phyloP scores from a whole-genome alignment of 345 rosid species.

The Boechera retrofracta region DNA sequence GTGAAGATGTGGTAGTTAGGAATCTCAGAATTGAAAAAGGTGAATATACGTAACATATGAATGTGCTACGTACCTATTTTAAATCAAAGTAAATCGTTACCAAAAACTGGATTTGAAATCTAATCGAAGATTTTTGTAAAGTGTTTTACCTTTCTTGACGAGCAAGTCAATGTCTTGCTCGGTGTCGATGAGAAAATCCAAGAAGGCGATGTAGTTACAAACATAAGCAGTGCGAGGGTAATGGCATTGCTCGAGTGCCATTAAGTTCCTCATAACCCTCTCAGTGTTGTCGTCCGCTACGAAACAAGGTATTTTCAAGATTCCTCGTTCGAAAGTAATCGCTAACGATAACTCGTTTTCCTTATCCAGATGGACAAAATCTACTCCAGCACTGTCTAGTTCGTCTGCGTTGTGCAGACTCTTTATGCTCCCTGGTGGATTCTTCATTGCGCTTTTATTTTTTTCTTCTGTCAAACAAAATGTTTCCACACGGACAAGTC shows the following conservation, averaged over 20 bases:
- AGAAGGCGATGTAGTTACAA: slow-evolving; percentile 27
- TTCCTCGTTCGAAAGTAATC: neutral
- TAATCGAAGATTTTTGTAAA: neutral
- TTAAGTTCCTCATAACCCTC: slow-evolving; percentile 27
- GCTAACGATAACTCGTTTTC: slow-evolving; percentile 21
- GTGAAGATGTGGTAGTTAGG: neutral
- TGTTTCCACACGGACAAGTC: slow-evolving; percentile 30
- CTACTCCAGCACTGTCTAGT: slow-evolving; percentile 33
- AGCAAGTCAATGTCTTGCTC: slow-evolving; percentile 38
- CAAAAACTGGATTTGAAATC: too few relatives aligned
- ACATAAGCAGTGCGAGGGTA: neutral
- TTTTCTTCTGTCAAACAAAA: slow-evolving; percentile 19
- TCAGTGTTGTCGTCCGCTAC: neutral
- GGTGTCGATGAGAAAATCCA: slow-evolving; percentile 41
- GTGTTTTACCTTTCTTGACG: slow-evolving; percentile 33
- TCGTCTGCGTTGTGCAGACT: slow-evolving; percentile 26
- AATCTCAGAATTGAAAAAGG: neutral
- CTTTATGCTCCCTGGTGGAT: neutral
- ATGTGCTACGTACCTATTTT: too few relatives aligned
- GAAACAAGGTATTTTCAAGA: slow-evolving; percentile 39
- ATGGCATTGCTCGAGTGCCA: slow-evolving; percentile 46
- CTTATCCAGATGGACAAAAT: neutral
- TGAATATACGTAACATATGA: too few relatives aligned
- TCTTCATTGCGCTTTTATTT: neutral
- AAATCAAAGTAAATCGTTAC: too few relatives aligned